These are phyloP conservation scores for Ampelomyces quisqualis DNA, from an alignment of 2,329 filamentous ascomycete species.

Conservation along the genomic window DNA sequence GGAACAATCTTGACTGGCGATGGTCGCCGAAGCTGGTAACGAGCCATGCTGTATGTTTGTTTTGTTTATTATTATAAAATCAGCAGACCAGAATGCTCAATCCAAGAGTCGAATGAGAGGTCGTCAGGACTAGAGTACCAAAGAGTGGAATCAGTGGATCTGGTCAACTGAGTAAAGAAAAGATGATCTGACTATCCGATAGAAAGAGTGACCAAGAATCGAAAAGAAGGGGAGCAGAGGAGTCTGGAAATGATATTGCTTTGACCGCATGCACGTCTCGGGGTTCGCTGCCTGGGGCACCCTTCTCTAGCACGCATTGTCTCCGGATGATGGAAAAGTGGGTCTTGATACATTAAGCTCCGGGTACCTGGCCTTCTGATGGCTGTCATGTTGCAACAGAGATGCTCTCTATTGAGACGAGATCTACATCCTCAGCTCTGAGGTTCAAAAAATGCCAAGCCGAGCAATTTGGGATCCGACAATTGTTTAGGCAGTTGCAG, in stretches of 20 bases:
- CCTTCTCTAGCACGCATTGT: constrained; percentile 26
- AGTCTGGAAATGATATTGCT: constrained; percentile 33
- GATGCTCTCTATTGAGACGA: constrained; percentile 12
- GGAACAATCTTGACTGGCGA: constrained; percentile 25
- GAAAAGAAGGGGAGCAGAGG: constrained; percentile 18
- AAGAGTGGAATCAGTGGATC: constrained; percentile 25
- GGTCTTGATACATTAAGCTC: constrained; percentile 11
- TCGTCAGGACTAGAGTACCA: constrained; percentile 33
- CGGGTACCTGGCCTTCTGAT: constrained; percentile 7
- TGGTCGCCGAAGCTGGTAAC: constrained; percentile 31
- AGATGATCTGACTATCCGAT: constrained; percentile 20
- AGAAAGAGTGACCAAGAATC: constrained; percentile 19
- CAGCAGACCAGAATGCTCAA: background rate
- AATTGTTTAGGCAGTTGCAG: background rate
- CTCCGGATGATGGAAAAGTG: constrained; percentile 24
- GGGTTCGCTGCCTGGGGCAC: constrained; percentile 17
- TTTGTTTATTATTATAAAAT: constrained; percentile 5
- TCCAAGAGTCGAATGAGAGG: constrained; percentile 10
- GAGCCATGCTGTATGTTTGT: constrained; percentile 25
- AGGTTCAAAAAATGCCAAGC: constrained; percentile 21
- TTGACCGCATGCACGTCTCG: constrained; percentile 28
- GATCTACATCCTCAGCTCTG: constrained; percentile 27
- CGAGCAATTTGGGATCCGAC: constrained; percentile 9
- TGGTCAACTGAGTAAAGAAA: constrained; percentile 35
- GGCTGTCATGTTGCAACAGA: constrained; percentile 18